Percentiles rank a stretch among this genome's conserved stretches.
phyloP scores from a whole-genome alignment of 768 basidiomycete genomes.

The Leucocoprinus birnbaumii region DNA sequence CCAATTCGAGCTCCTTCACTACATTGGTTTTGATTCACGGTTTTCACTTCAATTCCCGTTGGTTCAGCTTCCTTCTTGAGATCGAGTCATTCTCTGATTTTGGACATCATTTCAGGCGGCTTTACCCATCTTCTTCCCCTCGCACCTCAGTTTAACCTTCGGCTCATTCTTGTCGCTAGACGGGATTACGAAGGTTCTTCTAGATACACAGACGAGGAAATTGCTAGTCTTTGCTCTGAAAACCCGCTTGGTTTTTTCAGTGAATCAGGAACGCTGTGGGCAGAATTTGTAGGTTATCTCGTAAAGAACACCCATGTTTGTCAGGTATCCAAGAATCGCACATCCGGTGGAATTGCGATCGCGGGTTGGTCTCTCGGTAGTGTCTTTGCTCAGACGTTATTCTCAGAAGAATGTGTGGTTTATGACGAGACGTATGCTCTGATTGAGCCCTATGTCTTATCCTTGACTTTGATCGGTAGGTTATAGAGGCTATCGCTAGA shows the following conservation, averaged over 20 bases:
- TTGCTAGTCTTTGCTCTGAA: neutral
- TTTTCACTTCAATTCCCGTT: no score
- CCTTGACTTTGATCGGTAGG: neutral
- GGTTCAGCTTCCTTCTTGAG: no score
- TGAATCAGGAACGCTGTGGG: neutral
- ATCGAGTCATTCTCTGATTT: neutral
- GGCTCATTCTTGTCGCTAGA: neutral
- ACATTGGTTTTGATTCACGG: no score
- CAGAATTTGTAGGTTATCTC: neutral
- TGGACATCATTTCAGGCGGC: neutral
- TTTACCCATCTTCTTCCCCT: constrained; percentile 3
- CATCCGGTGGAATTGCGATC: neutral
- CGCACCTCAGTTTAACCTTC: neutral
- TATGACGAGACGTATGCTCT: neutral
- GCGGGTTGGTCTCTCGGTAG: constrained; percentile 5
- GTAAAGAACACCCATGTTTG: neutral
- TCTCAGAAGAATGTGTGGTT: neutral
- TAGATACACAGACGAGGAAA: neutral
- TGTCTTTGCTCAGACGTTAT: neutral
- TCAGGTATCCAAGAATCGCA: neutral
- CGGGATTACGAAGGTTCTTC: constrained; percentile 6
- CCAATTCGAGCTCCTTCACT: no score
- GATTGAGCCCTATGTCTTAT: constrained; percentile 1
- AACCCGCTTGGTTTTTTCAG: neutral
- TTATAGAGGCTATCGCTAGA: neutral